These are phyloP conservation scores for Brachypodium distachyon DNA, from an alignment of 202 grass and related monocot species.

Conservation along the genomic window DNA sequence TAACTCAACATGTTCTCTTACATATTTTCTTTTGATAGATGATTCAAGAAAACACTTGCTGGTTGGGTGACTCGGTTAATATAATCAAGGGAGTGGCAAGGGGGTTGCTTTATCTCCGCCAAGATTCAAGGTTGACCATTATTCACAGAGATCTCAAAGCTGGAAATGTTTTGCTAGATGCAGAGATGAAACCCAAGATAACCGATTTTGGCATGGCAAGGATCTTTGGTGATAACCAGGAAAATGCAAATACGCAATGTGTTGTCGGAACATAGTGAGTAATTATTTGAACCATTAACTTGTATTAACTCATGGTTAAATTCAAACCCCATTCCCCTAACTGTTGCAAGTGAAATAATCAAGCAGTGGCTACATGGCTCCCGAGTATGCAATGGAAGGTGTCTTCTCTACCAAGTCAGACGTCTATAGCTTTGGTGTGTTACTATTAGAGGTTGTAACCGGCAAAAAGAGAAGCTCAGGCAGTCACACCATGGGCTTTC, in stretches of 20 bases:
- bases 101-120: conserved; percentile 56
- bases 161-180: conserved; percentile 49
- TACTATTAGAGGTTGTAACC: background rate
- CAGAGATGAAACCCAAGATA: conserved; percentile 46
- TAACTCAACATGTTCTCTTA: background rate
- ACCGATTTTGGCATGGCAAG: conserved; percentile 57
- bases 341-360: background rate
- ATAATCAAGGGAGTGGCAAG: conserved; percentile 43
- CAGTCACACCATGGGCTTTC: background rate
- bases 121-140: conserved; percentile 44
- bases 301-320: background rate
- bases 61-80: conserved; percentile 37
- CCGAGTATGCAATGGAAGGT: conserved; percentile 5
- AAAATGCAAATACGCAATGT: conserved; percentile 10
- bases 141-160: conserved; percentile 66
- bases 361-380: background rate
- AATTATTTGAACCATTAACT: background rate
- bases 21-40: background rate
- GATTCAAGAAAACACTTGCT: background rate
- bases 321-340: background rate
- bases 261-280: conserved; percentile 64
- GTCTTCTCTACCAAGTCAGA: background rate
- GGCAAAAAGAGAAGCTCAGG: background rate
- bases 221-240: conserved; percentile 12
- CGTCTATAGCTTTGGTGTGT: background rate